Conservation (phyloP, 345 rosid genomes). For the Moricandia moricandioides region DNA sequence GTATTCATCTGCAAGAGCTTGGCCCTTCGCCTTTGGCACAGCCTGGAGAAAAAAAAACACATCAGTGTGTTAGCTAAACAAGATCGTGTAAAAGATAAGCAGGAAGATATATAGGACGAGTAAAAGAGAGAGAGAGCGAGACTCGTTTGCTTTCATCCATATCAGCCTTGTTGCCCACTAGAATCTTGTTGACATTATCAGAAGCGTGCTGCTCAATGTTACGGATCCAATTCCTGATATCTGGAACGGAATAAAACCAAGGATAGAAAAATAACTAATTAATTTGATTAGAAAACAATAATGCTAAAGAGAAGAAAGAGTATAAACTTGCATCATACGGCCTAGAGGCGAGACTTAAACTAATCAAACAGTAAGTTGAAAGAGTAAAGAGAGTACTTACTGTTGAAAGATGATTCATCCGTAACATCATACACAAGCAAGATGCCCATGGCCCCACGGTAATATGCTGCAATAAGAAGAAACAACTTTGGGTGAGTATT, state of each 20-base stretch:
- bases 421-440: conserved; percentile 65
- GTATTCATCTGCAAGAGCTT: conserved; percentile 96
- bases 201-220: conserved; percentile 99
- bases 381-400: conserved; percentile 43
- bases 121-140: conserved; percentile 21
- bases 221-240: conserved; percentile 98
- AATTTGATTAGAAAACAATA: background rate
- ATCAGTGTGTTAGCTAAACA: conserved; percentile 1
- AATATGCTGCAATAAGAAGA: conserved; percentile 69
- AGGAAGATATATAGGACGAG: conserved; percentile 3
- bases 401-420: conserved; percentile 98
- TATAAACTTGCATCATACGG: background rate
- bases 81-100: background rate
- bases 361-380: background rate
- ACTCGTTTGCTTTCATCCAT: conserved; percentile 99
- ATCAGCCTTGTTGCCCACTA: conserved; percentile 98
- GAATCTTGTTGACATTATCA: conserved; percentile 95
- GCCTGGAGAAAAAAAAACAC: conserved; percentile 47
- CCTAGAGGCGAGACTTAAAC: background rate
- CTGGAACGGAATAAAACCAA: conserved; percentile 36
- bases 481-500: background rate
- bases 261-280: background rate
- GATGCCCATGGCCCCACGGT: conserved; percentile 99
- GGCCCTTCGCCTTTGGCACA: conserved; percentile 91
- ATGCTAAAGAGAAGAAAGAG: background rate